Percentiles rank a stretch among this genome's conserved stretches.
Conservation (phyloP, 1,139 yeast species). For the Meyerozyma sp. region DNA sequence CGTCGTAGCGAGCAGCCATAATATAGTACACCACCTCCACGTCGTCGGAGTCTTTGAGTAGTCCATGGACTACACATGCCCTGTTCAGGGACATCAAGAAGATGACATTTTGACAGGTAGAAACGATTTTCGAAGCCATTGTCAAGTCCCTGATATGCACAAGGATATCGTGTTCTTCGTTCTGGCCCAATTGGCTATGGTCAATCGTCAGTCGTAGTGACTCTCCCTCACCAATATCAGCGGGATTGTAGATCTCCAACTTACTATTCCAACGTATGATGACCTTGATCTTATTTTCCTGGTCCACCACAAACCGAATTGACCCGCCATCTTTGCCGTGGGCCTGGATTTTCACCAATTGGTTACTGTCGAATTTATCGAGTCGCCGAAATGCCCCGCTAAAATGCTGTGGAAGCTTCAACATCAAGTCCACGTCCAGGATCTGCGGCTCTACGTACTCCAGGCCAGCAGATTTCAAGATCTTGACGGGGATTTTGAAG, state of each 20-base stretch:
- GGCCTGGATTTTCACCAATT: conserved; percentile 29
- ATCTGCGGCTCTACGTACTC: conserved; percentile 49
- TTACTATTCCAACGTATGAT: conserved; percentile 55
- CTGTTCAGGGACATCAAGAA: conserved; percentile 45
- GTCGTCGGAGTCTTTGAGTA: conserved; percentile 50
- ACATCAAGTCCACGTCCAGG: conserved; percentile 40
- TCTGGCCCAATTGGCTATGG: neutral
- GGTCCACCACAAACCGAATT: conserved; percentile 47
- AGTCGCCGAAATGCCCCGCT: conserved; percentile 45
- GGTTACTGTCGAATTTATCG: conserved; percentile 45
- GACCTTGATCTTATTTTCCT: conserved; percentile 48
- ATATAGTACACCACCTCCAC: conserved; percentile 53
- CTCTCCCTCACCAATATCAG: neutral
- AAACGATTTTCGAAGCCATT: conserved; percentile 48
- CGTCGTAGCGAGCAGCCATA: conserved; percentile 8
- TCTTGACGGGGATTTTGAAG: conserved; percentile 53
- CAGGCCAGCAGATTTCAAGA: conserved; percentile 38
- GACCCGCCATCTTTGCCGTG: conserved; percentile 31
- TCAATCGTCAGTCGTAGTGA: neutral
- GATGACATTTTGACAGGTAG: conserved; percentile 48
- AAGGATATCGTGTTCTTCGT: neutral
- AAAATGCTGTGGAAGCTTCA: conserved; percentile 47
- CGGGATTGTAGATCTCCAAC: conserved; percentile 30
- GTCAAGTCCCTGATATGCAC: neutral
- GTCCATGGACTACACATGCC: conserved; percentile 53